Base-by-base conservation (phyloP, 306 rosid species). In the Vigna mungo region DNA sequence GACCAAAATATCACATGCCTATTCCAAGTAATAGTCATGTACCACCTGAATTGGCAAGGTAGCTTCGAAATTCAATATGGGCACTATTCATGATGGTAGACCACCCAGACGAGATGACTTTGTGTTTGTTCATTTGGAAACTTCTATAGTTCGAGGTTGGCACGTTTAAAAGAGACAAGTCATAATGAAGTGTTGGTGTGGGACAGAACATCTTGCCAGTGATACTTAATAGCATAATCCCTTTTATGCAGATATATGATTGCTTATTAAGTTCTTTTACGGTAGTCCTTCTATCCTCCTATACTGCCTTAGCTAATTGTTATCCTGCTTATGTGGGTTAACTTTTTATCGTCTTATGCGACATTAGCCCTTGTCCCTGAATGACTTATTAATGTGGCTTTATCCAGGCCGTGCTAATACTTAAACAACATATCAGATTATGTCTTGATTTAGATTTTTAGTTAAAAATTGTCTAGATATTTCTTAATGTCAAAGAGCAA, bases 31-130 rank as follows among this genome's bases (percentile, higher is more conserved):
- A 88, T 68, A 86, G 91, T 72, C 88, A 81, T 65, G 91, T 88
- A 77, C 97, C 89, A 67, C 91, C 88, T 66, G 91, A 91, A 76
- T 80, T 91, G 81, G 94, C 92, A 9, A 89, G 89, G 54, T 90
- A 76, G 94, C 94, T 61, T 86, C 8, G 85, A 89, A 83, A 25
- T 91, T 89, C 78, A 89, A 89, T 78, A 89, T 89, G 3, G 88
- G 92, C 56, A 18, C 69, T 34, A 79, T 91, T 79, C 94, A 91
- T 21, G 96, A 91, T 8, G 13, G 46, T 61, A 87, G 92, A 72
- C 92, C 92, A 41, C 84, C 94, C 36, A 84, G 92, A 64, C 81
- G 84, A 47, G 81, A 87, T 66, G 93, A 91, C 72, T 86, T 89
- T 41, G 85, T 41, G 88, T 89, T 89, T 83, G 81, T 89, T 62